These are phyloP conservation scores for Porcisia hertigi DNA, from an alignment of 208 protist species.

Conservation along the genomic window DNA sequence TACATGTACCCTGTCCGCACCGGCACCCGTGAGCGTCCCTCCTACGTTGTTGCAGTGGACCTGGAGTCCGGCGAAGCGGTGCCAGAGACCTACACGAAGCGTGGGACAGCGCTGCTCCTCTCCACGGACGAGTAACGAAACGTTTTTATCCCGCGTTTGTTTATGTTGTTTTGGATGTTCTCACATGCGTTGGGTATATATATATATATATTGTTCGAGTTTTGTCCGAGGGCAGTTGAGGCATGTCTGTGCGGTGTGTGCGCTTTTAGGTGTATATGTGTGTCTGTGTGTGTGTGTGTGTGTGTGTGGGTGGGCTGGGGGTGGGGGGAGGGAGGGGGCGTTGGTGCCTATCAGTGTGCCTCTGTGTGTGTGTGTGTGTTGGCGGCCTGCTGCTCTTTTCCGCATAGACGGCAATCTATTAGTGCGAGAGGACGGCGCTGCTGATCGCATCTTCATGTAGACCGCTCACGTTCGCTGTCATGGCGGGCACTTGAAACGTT, in stretches of 20 bases:
- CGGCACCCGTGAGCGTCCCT: conserved; percentile 95
- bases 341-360: background rate
- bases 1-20: conserved; percentile 98
- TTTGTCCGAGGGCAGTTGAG: too few relatives aligned
- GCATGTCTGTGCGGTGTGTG: background rate
- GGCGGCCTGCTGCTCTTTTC: background rate
- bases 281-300: background rate
- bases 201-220: too few relatives aligned
- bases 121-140: conserved; percentile 89
- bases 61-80: conserved; percentile 90
- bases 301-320: background rate
- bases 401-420: conserved; percentile 14
- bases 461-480: background rate
- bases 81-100: conserved; percentile 97
- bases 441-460: background rate
- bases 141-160: background rate
- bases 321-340: background rate
- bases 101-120: conserved; percentile 96
- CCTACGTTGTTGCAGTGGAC: conserved; percentile 96
- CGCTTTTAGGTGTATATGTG: background rate
- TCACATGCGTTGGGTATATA: background rate
- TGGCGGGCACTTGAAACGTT: background rate
- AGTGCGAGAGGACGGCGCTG: conserved; percentile 5
- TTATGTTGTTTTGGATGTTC: too few relatives aligned
- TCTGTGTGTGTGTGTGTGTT: background rate